Evolutionary conservation across 768 basidiomycete species (phyloP), one percentile per base, ranked within the genome.

Genomic region (Fomitopsis pulvina): DNA sequence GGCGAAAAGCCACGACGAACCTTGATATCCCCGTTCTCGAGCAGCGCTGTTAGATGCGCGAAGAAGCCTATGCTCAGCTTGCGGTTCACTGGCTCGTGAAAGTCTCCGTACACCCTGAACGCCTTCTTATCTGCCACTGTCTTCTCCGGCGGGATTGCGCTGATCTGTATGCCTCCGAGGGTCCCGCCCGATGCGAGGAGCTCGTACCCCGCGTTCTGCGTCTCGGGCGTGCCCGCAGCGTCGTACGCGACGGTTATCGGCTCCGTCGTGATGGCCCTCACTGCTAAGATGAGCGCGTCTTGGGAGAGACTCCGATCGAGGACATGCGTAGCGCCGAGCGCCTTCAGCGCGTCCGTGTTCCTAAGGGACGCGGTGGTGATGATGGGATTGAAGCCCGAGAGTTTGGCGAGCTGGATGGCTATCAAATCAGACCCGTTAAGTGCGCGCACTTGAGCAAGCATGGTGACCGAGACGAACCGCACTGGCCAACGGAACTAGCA

Each of bases 361-460:
- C 52, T 56, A 21, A 41, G 38, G 8, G 64, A 65, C 14, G 61
- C 61, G 12, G 62, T 62, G 7, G 60, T 52, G 48, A 65, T 63
- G 45, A 65, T 64, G 21, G 64, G 64, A 9, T 49, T 41, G 55
- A 61, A 63, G 3, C 60, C 57, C 10, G 61, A 57, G 7, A 63
- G 50, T 32, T 55, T 60, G 16, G 61, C 64, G 1, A 62, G 32
- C 51, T 65, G 64, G 27, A 65, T 61, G 10, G 54, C 59, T 61
- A 50, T 1, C 6, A 12, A 14, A 37, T 37, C 14, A 8, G 8
- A 14, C 9, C 20, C n/a, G 8, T 22, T 34, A 9, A 43, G 21
- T 43, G 20, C 4, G 21, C 34, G 22, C 14, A n/a, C n/a, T n/a
- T n/a, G n/a, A n/a, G n/a, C n/a, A n/a, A n/a, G n/a, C n/a, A n/a